phyloP scores from a whole-genome alignment of 805 yeast genomes.

The Debaryomyces castellii region DNA sequence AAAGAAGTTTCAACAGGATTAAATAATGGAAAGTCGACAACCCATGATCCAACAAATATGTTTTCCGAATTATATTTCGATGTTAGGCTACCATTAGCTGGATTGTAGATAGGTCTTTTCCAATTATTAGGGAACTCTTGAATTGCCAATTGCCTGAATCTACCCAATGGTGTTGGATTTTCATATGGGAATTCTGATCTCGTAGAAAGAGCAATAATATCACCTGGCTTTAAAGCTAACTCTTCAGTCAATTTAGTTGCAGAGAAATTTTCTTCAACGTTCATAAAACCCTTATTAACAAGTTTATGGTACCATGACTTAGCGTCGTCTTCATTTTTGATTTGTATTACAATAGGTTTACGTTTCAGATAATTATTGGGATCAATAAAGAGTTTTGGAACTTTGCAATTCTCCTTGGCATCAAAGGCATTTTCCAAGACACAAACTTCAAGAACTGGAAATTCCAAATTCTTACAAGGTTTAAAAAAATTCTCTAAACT shows the following conservation, averaged over 20 bases:
- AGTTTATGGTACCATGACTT: slow-evolving; percentile 44
- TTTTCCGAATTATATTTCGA: slow-evolving; percentile 23
- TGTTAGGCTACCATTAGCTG: slow-evolving; percentile 8
- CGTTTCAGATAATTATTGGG: slow-evolving; percentile 50
- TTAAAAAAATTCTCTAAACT: slow-evolving; percentile 45
- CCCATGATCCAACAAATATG: slow-evolving; percentile 73
- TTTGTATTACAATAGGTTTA: slow-evolving; percentile 56
- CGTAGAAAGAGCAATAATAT: slow-evolving; percentile 76
- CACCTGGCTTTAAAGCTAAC: slow-evolving; percentile 59
- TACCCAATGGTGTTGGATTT: slow-evolving; percentile 93
- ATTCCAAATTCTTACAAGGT: slow-evolving; percentile 34
- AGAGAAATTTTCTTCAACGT: slow-evolving; percentile 13
- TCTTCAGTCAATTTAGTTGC: slow-evolving; percentile 12
- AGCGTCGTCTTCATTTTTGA: slow-evolving; percentile 41
- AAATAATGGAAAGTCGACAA: slow-evolving; percentile 89
- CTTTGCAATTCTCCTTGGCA: slow-evolving; percentile 19
- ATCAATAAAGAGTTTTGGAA: slow-evolving; percentile 42
- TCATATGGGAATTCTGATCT: slow-evolving; percentile 72
- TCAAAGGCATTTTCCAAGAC: slow-evolving; percentile 53
- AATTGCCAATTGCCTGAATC: slow-evolving; percentile 73
- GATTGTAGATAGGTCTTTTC: slow-evolving; percentile 38
- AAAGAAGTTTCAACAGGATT: slow-evolving; percentile 58
- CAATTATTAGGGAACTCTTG: slow-evolving; percentile 50
- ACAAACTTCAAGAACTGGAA: slow-evolving; percentile 74
- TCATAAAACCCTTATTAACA: slow-evolving; percentile 27